Base-by-base conservation (phyloP, 148 eudicot genomes). In the Arbutus unedo region DNA sequence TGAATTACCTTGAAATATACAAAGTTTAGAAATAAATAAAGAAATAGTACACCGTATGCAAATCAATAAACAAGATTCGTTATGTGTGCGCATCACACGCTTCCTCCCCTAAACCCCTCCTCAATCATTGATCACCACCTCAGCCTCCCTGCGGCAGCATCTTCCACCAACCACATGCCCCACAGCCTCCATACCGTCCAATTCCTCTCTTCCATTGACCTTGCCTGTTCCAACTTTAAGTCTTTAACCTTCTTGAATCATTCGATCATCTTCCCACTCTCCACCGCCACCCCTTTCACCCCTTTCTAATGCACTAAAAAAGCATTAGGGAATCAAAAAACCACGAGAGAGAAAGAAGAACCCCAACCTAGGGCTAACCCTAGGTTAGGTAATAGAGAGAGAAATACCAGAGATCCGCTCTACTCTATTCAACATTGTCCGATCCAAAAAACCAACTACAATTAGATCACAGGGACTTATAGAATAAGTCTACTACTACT, bases 1-100 rank as follows among this genome's bases (percentile, higher is more conserved):
- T 6, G 3, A 6, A 21, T 8, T 23, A 21, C 38, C 70, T 21
- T 23, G 6, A 6, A 21, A 18, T 5, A 60, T 6, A n/a, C 2
- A 21, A 8, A 60, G 25, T 6, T 60, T 8, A 19, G 4, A 16
- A 60, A 21, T 93, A 78, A 54, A 54, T 54, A 3, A 54, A 13
- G 14, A 54, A 54, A 13, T 54, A 54, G 56, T 54, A 10, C 14
- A 13, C 11, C 56, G 14, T 54, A 54, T 54, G 56, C 56, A 54
- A 54, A 13, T 10, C 15, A 54, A 54, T 11, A 54, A 54, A 66
- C 31, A 66, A 25, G 71, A 25, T 66, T 7, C 71, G 23, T 31
- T 31, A 31, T 25, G 25, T 41, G 4, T 0, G 44, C 23, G 71
- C 15, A 31, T 31, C 38, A 31, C 38, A 31, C 1, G 7, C 71